phyloP scores from a whole-genome alignment of 1,284 basidiomycete genomes.

The Malassezia sp. region DNA sequence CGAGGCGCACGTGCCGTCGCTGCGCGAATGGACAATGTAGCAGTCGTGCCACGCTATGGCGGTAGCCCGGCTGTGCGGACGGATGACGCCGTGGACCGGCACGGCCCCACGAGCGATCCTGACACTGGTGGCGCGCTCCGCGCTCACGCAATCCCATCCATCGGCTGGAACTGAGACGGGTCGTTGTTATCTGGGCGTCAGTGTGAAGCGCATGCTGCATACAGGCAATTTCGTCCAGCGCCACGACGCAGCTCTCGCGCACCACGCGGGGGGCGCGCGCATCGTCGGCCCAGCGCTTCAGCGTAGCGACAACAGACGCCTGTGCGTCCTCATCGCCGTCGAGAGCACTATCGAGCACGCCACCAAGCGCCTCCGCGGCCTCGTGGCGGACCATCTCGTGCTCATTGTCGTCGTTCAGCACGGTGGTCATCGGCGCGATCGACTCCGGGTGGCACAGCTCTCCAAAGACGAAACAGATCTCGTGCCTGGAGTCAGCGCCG shows the following conservation, averaged over 20 bases:
- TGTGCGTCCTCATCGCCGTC: slow-evolving; percentile 46
- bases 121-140: too few relatives aligned
- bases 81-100: too few relatives aligned
- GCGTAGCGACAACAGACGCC: slow-evolving; percentile 59
- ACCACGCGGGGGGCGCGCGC: slow-evolving; percentile 77
- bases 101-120: too few relatives aligned
- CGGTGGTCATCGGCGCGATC: slow-evolving; percentile 69
- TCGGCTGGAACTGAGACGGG: slow-evolving; percentile 43
- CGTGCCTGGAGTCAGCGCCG: slow-evolving; percentile 12
- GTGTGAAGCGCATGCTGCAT: slow-evolving; percentile 2
- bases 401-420: slow-evolving; percentile 63
- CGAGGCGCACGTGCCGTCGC: too few relatives aligned
- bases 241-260: slow-evolving; percentile 87
- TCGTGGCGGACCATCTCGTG: slow-evolving; percentile 98
- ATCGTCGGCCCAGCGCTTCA: slow-evolving; percentile 72
- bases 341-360: slow-evolving; percentile 61
- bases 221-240: slow-evolving; percentile 57
- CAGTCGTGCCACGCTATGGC: too few relatives aligned
- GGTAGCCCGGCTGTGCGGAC: too few relatives aligned
- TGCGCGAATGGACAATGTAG: too few relatives aligned
- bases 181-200: slow-evolving; percentile 41
- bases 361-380: slow-evolving; percentile 92
- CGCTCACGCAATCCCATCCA: slow-evolving; percentile 20
- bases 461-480: slow-evolving; percentile 64
- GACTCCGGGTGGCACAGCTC: slow-evolving; percentile 82